Percentiles rank a stretch among this genome's conserved stretches.
These are phyloP conservation scores for Penicillium vulpinum DNA, from an alignment of 2,329 filamentous ascomycete genomes.

Conservation along the genomic window DNA sequence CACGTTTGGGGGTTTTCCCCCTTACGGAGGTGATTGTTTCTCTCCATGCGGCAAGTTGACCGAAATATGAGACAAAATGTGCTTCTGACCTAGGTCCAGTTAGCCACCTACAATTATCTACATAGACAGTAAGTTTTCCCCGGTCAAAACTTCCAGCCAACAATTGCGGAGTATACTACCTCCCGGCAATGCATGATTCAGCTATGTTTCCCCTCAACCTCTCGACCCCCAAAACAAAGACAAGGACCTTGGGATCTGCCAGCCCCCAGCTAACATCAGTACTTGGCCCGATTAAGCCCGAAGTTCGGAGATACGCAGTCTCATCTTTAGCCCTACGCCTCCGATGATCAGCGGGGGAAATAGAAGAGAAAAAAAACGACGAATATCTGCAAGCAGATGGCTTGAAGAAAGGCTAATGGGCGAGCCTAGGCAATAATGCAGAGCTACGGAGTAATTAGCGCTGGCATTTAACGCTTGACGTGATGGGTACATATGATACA, in stretches of 20 bases:
- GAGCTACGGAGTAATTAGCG: background rate
- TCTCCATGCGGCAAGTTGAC: background rate
- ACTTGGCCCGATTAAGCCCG: background rate
- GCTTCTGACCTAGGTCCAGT: background rate
- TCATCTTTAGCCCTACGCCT: background rate
- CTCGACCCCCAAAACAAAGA: background rate
- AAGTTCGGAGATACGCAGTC: background rate
- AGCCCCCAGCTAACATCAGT: background rate
- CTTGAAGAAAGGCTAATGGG: constrained; percentile 8
- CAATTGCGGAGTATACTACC: background rate
- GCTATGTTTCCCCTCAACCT: background rate
- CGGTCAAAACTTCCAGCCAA: background rate
- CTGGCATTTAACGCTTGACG: background rate
- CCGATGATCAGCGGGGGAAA: background rate
- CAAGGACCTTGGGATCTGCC: background rate
- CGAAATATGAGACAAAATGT: background rate
- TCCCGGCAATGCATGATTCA: background rate
- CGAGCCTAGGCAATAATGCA: constrained; percentile 16
- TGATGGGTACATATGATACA: background rate
- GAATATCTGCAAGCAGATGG: constrained; percentile 5
- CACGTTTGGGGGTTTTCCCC: background rate
- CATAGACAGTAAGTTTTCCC: background rate
- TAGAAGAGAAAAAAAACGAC: background rate
- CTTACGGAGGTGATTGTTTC: background rate
- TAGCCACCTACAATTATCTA: background rate